A percentile compares a stretch with the other conserved stretches of the same genome.
phyloP scores from a whole-genome alignment of 345 rosid genomes.

The Eutrema japonicum region DNA sequence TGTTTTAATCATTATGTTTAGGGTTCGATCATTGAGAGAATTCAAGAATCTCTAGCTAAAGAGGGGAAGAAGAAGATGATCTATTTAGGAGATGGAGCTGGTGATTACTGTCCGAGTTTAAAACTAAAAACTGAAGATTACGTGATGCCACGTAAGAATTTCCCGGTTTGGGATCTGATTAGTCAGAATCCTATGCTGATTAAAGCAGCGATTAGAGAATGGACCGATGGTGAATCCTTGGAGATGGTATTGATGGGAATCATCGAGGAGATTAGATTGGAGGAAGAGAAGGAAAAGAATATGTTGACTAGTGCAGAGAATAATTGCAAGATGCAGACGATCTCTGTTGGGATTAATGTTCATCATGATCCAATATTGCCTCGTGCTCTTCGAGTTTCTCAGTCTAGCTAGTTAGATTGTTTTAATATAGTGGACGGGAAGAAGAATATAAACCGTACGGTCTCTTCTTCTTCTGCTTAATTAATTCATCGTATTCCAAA shows the following conservation, averaged over 20 bases:
- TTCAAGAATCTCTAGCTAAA: constrained; percentile 56
- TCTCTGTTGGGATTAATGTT: constrained; percentile 33
- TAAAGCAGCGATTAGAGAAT: constrained; percentile 70
- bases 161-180: constrained; percentile 80
- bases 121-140: constrained; percentile 59
- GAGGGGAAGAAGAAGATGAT: constrained; percentile 62
- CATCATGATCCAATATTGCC: constrained; percentile 39
- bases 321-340: constrained; percentile 40
- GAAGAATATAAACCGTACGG: not conserved
- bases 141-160: constrained; percentile 87
- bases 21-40: constrained; percentile 70
- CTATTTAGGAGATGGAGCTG: constrained; percentile 83
- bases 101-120: constrained; percentile 85
- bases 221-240: constrained; percentile 72
- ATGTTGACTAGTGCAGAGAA: constrained; percentile 12
- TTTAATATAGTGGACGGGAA: not conserved
- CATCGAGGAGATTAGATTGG: constrained; percentile 40
- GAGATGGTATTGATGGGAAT: constrained; percentile 52
- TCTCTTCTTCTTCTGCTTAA: not conserved
- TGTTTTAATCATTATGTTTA: constrained; percentile 28
- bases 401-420: constrained; percentile 26
- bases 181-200: constrained; percentile 54
- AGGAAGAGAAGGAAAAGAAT: constrained; percentile 40
- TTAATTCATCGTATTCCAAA: constrained; percentile 25
- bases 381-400: constrained; percentile 39